phyloP scores from a whole-genome alignment of 202 grass and related monocot species.

The Carex arenaria region DNA sequence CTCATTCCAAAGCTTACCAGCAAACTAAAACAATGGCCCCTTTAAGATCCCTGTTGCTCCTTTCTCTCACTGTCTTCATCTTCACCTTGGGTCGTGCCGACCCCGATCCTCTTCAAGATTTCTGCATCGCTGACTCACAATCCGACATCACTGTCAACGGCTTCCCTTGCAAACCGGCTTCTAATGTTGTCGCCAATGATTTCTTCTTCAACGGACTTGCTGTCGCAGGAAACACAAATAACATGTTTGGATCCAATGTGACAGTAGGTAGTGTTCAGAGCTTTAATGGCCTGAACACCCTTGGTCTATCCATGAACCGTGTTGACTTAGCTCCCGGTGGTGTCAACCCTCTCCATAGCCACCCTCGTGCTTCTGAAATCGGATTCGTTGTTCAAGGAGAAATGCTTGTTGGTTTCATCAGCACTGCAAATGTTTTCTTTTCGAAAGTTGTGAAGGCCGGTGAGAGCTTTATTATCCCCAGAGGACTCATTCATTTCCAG shows the following conservation, averaged over 20 bases:
- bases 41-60: constrained; percentile 1
- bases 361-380: constrained; percentile 63
- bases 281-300: constrained; percentile 75
- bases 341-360: constrained; percentile 61
- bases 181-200: constrained; percentile 39
- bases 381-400: constrained; percentile 34
- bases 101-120: constrained; percentile 68
- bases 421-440: constrained; percentile 43
- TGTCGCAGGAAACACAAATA: constrained; percentile 27
- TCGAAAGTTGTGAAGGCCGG: constrained; percentile 46
- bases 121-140: constrained; percentile 41
- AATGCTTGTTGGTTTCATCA: constrained; percentile 73
- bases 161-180: constrained; percentile 48
- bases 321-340: constrained; percentile 67
- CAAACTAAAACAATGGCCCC: background rate
- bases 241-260: constrained; percentile 27
- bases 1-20: background rate
- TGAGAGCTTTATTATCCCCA: constrained; percentile 60
- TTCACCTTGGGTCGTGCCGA: constrained; percentile 27
- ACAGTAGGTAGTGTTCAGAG: constrained; percentile 39
- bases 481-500: constrained; percentile 64
- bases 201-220: constrained; percentile 56
- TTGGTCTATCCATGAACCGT: constrained; percentile 75
- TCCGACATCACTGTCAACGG: constrained; percentile 1
- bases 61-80: background rate